Evolutionary conservation across 495 filamentous ascomycete species (phyloP).

Genomic region (Daldinia vernicosa): DNA sequence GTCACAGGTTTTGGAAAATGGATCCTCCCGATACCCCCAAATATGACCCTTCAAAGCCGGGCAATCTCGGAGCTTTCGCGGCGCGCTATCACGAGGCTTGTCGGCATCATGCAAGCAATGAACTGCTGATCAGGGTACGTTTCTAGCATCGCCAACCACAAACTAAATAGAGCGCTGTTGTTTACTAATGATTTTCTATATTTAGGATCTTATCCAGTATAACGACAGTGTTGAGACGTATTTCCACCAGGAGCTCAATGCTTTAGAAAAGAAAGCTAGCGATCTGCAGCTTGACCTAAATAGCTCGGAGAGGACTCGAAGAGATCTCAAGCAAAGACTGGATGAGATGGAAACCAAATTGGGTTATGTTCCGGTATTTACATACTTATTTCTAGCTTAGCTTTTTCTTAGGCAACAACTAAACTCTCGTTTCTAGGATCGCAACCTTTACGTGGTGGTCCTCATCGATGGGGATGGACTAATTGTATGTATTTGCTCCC

Average conservation of each 20-base stretch:
- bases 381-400: constrained; percentile 6
- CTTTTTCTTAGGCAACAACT: constrained; percentile 29
- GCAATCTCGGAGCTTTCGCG: neutral
- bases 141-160: neutral
- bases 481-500: constrained; percentile 58
- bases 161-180: neutral
- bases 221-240: constrained; percentile 37
- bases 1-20: neutral
- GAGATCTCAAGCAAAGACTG: constrained; percentile 52
- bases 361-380: constrained; percentile 45
- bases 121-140: neutral
- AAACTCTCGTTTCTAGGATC: constrained; percentile 61
- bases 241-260: constrained; percentile 50
- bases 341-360: constrained; percentile 45
- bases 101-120: neutral
- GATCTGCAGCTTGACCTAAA: constrained; percentile 56
- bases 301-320: constrained; percentile 47
- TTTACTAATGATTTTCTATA: neutral
- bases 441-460: constrained; percentile 77
- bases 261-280: constrained; percentile 45
- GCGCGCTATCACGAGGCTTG: neutral
- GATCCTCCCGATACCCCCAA: neutral
- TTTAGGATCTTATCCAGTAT: neutral
- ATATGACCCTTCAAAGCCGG: neutral
- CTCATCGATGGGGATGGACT: constrained; percentile 82